Conservation (phyloP, 768 basidiomycete species). For the Paxillus ammoniavirescens region DNA sequence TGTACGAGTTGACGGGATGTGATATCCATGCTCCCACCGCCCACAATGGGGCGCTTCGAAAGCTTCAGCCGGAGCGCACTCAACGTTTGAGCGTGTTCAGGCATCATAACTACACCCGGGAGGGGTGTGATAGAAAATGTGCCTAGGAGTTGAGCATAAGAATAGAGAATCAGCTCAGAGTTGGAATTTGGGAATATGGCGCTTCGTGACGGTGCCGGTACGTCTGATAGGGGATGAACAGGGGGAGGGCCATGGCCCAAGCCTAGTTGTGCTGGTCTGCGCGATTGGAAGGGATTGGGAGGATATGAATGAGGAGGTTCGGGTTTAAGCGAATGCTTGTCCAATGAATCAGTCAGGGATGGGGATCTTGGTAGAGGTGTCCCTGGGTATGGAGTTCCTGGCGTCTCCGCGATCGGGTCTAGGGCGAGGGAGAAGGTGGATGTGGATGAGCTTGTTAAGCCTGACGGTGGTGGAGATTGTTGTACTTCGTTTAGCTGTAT, state of each 20-base stretch:
- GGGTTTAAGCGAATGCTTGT: constrained; percentile 20
- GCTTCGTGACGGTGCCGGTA: constrained; percentile 30
- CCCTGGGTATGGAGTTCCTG: constrained; percentile 36
- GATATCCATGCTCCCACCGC: constrained; percentile 82
- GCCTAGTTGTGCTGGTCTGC: constrained; percentile 40
- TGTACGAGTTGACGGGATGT: constrained; percentile 36
- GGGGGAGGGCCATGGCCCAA: constrained; percentile 45
- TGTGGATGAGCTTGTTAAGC: constrained; percentile 37
- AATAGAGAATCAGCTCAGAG: constrained; percentile 75
- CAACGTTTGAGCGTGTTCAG: constrained; percentile 46
- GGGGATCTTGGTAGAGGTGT: constrained; percentile 33
- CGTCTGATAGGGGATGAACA: constrained; percentile 14
- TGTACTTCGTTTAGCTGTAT: constrained; percentile 32
- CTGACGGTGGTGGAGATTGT: constrained; percentile 18
- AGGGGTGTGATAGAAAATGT: constrained; percentile 57
- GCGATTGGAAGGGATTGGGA: constrained; percentile 20
- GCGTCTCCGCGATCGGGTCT: constrained; percentile 47
- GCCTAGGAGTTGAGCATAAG: constrained; percentile 80
- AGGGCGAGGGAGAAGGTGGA: constrained; percentile 49
- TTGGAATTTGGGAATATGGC: constrained; percentile 49
- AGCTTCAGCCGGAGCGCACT: constrained; percentile 49
- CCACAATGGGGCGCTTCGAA: constrained; percentile 40
- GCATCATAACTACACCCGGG: constrained; percentile 37
- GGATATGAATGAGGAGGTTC: constrained; percentile 38
- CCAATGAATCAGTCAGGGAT: constrained; percentile 28